Evolutionary conservation across 23 red algal genomes (phyloP).

Genomic region (Gracilaria gracilis): DNA sequence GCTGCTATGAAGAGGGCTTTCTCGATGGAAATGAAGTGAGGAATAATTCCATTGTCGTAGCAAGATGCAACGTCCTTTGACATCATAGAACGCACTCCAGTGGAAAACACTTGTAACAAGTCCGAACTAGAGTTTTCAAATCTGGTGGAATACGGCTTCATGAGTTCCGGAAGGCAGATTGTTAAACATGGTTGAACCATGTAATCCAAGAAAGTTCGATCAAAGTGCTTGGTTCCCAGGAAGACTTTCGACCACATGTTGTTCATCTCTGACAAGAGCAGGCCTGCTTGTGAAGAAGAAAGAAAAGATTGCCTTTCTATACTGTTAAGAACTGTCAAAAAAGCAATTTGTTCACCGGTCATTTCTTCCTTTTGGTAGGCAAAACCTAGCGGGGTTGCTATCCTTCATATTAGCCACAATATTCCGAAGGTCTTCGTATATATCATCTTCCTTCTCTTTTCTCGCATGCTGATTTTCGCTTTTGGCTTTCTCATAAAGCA

Average conservation of each 20-base stretch:
- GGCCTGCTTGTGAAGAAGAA: slow-evolving; percentile 14
- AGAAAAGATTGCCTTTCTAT: slow-evolving; percentile 30
- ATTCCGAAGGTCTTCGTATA: slow-evolving; percentile 17
- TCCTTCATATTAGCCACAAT: background rate
- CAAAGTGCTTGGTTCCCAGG: background rate
- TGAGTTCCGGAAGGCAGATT: slow-evolving; percentile 29
- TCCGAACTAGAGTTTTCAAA: background rate
- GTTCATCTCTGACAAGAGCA: slow-evolving; percentile 38
- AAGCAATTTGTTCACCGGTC: slow-evolving; percentile 32
- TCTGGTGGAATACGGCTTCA: background rate
- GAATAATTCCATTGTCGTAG: slow-evolving; percentile 24
- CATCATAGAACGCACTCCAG: background rate
- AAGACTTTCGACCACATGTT: slow-evolving; percentile 42
- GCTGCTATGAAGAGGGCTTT: slow-evolving; percentile 28
- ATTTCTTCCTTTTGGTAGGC: background rate
- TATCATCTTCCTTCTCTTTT: slow-evolving; percentile 41
- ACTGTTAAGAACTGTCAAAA: slow-evolving; percentile 34
- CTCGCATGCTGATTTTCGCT: slow-evolving; percentile 7
- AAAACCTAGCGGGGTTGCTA: too few relatives aligned
- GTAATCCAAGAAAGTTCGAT: slow-evolving; percentile 40
- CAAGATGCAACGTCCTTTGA: background rate
- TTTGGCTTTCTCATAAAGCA: slow-evolving; percentile 51
- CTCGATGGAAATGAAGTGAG: slow-evolving; percentile 34
- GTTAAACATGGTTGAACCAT: slow-evolving; percentile 36
- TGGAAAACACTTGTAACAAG: background rate